These are phyloP conservation scores for Bryum argenteum DNA, from an alignment of 225 moss, liverwort and hornwort genomes.

Conservation along the genomic window DNA sequence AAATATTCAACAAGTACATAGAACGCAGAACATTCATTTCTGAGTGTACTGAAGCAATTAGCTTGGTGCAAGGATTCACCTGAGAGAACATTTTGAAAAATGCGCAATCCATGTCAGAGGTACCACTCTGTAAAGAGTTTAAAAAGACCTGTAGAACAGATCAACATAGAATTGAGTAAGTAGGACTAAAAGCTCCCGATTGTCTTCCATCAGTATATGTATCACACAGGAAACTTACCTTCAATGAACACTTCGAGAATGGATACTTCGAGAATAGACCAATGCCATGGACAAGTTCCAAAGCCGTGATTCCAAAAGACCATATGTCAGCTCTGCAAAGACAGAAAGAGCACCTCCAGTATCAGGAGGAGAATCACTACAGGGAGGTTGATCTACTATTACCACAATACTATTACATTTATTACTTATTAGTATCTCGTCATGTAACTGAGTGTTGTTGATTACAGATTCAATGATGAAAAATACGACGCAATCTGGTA, in stretches of 20 bases:
- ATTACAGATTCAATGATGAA: slow-evolving; percentile 23
- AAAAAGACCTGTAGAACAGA: slow-evolving; percentile 52
- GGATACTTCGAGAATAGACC: slow-evolving; percentile 58
- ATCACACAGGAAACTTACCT: slow-evolving; percentile 45
- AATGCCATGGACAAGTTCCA: slow-evolving; percentile 92
- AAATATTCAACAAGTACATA: neutral
- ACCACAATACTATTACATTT: slow-evolving; percentile 17
- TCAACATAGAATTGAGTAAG: slow-evolving; percentile 16
- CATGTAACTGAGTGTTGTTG: neutral
- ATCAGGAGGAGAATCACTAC: slow-evolving; percentile 21
- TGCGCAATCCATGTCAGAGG: slow-evolving; percentile 73
- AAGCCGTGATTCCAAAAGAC: slow-evolving; percentile 93
- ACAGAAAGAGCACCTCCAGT: slow-evolving; percentile 29
- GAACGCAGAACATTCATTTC: slow-evolving; percentile 15
- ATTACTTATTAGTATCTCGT: slow-evolving; percentile 11
- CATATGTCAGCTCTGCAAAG: slow-evolving; percentile 79
- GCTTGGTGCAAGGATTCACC: slow-evolving; percentile 33
- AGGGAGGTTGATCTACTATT: slow-evolving; percentile 11
- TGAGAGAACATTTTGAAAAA: slow-evolving; percentile 80
- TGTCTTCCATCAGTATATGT: slow-evolving; percentile 4
- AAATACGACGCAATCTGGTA: slow-evolving; percentile 22
- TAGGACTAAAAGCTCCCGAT: slow-evolving; percentile 18
- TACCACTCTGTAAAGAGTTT: slow-evolving; percentile 71
- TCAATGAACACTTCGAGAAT: slow-evolving; percentile 89
- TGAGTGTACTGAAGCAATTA: slow-evolving; percentile 5